A percentile compares a stretch with the other conserved stretches of the same genome.
Conservation (phyloP, 768 basidiomycete species). For the Amyloporia xantha region DNA sequence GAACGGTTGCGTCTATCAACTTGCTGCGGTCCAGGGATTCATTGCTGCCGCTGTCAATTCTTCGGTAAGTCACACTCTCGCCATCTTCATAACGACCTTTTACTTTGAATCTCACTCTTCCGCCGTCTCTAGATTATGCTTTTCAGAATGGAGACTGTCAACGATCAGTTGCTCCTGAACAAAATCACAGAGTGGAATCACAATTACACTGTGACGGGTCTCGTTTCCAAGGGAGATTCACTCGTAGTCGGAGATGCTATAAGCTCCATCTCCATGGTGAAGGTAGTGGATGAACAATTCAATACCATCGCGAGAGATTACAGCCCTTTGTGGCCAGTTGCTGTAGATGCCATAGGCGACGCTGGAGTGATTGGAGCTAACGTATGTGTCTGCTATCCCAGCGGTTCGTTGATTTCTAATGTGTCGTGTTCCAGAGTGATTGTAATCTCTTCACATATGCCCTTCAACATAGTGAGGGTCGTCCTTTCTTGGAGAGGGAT, state of each 20-base stretch:
- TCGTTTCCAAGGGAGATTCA: slow-evolving; percentile 47
- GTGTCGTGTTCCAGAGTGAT: slow-evolving; percentile 42
- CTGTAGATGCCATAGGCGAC: slow-evolving; percentile 50
- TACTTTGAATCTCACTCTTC: background rate
- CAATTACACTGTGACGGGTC: slow-evolving; percentile 69
- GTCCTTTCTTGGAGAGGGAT: slow-evolving; percentile 47
- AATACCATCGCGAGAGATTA: slow-evolving; percentile 60
- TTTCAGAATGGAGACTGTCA: slow-evolving; percentile 33
- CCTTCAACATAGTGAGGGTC: slow-evolving; percentile 36
- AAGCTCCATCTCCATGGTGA: slow-evolving; percentile 68
- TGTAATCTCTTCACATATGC: slow-evolving; percentile 63
- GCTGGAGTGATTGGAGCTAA: slow-evolving; percentile 66
- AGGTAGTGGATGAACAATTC: slow-evolving; percentile 36
- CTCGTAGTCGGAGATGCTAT: slow-evolving; percentile 77
- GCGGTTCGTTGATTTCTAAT: background rate
- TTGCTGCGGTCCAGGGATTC: slow-evolving; percentile 41
- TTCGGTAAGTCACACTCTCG: slow-evolving; percentile 49
- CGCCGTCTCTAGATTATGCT: slow-evolving; percentile 22
- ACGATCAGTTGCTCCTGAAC: slow-evolving; percentile 33
- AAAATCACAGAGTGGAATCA: slow-evolving; percentile 65
- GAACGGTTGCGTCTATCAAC: slow-evolving; percentile 63
- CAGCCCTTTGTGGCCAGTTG: slow-evolving; percentile 66
- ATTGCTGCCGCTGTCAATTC: slow-evolving; percentile 73
- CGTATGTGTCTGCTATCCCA: slow-evolving; percentile 36
- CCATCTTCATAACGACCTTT: background rate